Evolutionary conservation across 345 rosid genomes (phyloP), one percentile per base, ranked within the genome.

Genomic region (Aethionema arabicum): DNA sequence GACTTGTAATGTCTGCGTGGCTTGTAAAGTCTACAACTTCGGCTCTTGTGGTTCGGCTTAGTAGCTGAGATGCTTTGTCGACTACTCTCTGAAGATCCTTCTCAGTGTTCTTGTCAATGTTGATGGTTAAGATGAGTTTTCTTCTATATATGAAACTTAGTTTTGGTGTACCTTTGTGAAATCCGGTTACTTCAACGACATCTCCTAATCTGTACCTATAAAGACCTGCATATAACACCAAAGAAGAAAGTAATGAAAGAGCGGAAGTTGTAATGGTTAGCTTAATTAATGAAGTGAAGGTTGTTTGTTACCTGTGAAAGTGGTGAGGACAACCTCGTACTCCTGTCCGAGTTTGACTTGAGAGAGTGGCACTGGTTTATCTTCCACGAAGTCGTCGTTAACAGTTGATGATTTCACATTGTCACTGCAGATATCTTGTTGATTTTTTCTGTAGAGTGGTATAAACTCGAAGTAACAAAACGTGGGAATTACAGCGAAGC

Each of bases 51-150:
- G 68, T 53, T 58, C 47, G 74, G 65, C 72, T 82, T 40, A 84
- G 83, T 6, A 81, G 68, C 77, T 74, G 76, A 15, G 78, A 74
- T 8, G 86, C 91, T n/a, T 63, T 78, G 65, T 92, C 85, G 3
- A 89, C 95, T 50, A 85, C 93, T 14, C 78, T 55, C 65, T 92
- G 98, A 12, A 92, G 91, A 71, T 92, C 98, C 32, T 82, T 87
- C 59, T 92, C 98, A 0, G 96, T 92, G 80, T 87, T 92, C 76
- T 92, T 92, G 87, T 92, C 96, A 37, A 92, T 92, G 79, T 92
- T 92, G 53, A 92, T 67, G 0, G 87, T 79, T 54, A 92, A 65
- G 32, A 92, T 74, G 43, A 87, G 88, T 78, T 89, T 92, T 59
- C 90, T 85, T 62, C 98, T 80, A 80, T 93, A 87, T 68, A 89